phyloP scores from a whole-genome alignment of 768 basidiomycete species.

The Fomitopsis serialis region DNA sequence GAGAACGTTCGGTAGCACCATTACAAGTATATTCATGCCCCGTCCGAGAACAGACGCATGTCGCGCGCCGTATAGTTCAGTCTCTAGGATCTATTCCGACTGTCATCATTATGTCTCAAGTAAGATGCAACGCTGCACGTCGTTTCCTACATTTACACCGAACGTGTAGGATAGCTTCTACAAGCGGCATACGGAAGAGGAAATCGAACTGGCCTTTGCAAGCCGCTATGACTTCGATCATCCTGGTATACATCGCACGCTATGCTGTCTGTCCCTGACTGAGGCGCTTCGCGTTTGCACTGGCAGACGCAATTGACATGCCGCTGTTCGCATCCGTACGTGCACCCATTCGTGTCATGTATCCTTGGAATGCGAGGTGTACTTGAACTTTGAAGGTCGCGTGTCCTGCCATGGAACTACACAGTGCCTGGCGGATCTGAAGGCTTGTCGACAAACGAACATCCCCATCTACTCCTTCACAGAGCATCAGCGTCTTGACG shows the following conservation, averaged over 20 bases:
- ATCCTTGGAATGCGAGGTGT: not conserved
- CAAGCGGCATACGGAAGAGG: slow-evolving; percentile 70
- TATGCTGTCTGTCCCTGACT: not conserved
- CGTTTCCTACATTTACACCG: not conserved
- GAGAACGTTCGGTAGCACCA: slow-evolving; percentile 7
- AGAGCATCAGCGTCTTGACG: slow-evolving; percentile 75
- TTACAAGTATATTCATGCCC: not conserved
- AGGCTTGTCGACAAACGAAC: slow-evolving; percentile 76
- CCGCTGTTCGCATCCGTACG: slow-evolving; percentile 74
- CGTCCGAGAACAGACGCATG: slow-evolving; percentile 58
- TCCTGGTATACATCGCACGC: slow-evolving; percentile 37
- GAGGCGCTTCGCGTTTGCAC: not conserved
- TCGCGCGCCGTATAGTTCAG: slow-evolving; percentile 76
- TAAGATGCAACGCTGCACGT: slow-evolving; percentile 19
- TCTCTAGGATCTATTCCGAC: slow-evolving; percentile 80
- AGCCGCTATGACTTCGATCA: slow-evolving; percentile 86
- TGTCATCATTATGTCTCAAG: slow-evolving; percentile 89
- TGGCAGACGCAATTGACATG: slow-evolving; percentile 80
- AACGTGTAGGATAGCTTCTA: slow-evolving; percentile 85
- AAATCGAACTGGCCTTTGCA: slow-evolving; percentile 77
- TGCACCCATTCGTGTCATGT: slow-evolving; percentile 7
- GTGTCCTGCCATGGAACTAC: not conserved
- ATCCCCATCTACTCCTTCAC: slow-evolving; percentile 95
- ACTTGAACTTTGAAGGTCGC: not conserved
- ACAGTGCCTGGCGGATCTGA: slow-evolving; percentile 83